Evolutionary conservation across 441 rosid genomes (phyloP).

Genomic region (Gossypium laxum): DNA sequence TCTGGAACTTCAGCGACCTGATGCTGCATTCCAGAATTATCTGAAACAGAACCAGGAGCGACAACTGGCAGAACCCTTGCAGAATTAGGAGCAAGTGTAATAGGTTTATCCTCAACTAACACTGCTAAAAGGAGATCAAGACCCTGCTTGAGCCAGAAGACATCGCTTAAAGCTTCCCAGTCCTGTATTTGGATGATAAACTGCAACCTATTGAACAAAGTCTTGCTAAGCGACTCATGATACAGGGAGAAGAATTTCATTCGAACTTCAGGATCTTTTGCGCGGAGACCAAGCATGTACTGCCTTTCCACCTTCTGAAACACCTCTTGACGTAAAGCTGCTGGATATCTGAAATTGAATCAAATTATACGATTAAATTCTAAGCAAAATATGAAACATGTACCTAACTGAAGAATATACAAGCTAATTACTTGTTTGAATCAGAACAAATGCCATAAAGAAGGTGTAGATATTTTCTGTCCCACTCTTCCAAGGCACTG

Average conservation of each 20-base stretch:
- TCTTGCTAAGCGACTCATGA: constrained; percentile 73
- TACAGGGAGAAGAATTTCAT: constrained; percentile 77
- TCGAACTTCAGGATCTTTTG: constrained; percentile 86
- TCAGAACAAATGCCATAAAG: constrained; percentile 82
- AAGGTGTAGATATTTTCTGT: constrained; percentile 79
- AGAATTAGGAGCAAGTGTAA: constrained; percentile 89
- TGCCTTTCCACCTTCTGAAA: constrained; percentile 94
- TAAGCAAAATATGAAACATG: constrained; percentile 13
- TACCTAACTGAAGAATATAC: neutral
- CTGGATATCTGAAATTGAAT: constrained; percentile 48
- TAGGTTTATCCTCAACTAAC: constrained; percentile 71
- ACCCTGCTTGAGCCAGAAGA: constrained; percentile 99
- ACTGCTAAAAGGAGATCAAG: constrained; percentile 93
- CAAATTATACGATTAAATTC: constrained; percentile 13
- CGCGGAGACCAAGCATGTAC: constrained; percentile 90
- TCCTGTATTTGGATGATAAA: constrained; percentile 82
- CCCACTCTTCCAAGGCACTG: constrained; percentile 79
- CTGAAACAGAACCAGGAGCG: constrained; percentile 44
- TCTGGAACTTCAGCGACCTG: constrained; percentile 48
- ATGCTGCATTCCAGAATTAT: constrained; percentile 47
- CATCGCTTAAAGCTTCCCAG: constrained; percentile 97
- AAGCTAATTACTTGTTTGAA: constrained; percentile 59
- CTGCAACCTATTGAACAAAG: constrained; percentile 69
- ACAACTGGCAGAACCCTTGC: constrained; percentile 72
- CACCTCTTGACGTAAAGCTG: constrained; percentile 72